Base-by-base conservation (phyloP, 495 filamentous ascomycete species). In the Glutinoglossum americanum region DNA sequence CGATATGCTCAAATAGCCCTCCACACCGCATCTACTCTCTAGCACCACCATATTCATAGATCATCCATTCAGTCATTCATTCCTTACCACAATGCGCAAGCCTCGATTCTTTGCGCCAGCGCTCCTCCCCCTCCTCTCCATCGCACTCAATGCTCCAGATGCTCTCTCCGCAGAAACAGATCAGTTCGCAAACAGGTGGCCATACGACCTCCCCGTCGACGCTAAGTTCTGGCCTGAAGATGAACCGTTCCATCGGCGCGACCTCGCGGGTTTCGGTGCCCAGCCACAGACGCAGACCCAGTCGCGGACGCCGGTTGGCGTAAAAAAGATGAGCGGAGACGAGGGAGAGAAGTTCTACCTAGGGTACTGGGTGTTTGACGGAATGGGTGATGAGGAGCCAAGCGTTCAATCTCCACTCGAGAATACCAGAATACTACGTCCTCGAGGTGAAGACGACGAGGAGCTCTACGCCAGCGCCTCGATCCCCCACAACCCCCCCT, bases 331-430 rank as follows among this genome's bases (percentile, higher is more conserved):
- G 87, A 80, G 77, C 53, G 70, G 66, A 4, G 85, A 94, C 65
- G 79, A 85, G 59, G 82, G 83, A 37, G 86, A 93, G 66, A 97
- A 90, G 71, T 90, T 96, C 70, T 82, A 81, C 62, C 71, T 76
- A 48, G 71, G 79, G 21, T 79, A 82, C 66, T 79, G 82, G 80
- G 66, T 71, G 30, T 82, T 80, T 57, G 71, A 64, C 10, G 41
- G 59, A 44, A 60, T 69, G 51, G 37, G 61, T 32, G 39, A 9
- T n/a, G 28, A 39, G 28, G 48, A 54, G 54, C 10, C 25, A n/a
- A 27, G 30, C 4, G 13, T 33, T 3, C 30, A 33, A 9, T 9
- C 30, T 33, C 30, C 30, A 9, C 9, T 9, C 9, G 3, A 32
- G 54, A 63, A 56, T 60, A n/a, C n/a, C n/a, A 61, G 28, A 45